Percentiles rank a stretch among this genome's conserved stretches.
Evolutionary conservation across 2,329 filamentous ascomycete species (phyloP).

Genomic region (Falciphora oryzae): DNA sequence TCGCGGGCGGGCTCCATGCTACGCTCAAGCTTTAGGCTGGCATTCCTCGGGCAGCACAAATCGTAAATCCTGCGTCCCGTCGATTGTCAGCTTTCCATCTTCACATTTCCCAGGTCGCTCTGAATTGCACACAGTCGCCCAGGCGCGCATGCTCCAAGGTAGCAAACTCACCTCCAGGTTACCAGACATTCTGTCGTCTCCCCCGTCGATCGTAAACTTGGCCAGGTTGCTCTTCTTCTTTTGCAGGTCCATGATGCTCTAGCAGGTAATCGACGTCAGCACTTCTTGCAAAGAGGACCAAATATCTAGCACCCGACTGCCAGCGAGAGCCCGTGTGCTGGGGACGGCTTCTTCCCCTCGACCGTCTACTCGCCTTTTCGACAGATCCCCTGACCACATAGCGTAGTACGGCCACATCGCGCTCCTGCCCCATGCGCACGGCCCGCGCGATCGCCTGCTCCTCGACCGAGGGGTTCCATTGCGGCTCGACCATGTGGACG

Average conservation of each 20-base stretch:
- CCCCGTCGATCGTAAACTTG: not conserved
- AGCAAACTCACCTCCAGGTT: not conserved
- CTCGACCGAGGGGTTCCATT: conserved; percentile 50
- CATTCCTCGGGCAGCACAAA: not conserved
- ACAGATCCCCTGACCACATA: conserved; percentile 38
- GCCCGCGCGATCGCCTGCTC: conserved; percentile 45
- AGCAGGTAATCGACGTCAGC: not conserved
- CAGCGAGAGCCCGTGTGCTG: not conserved
- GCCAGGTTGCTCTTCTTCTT: conserved; percentile 2
- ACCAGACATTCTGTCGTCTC: not conserved
- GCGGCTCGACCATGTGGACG: conserved; percentile 46
- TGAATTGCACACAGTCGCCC: not conserved
- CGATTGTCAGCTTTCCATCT: not conserved
- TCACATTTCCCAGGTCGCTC: not conserved
- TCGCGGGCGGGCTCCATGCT: no score
- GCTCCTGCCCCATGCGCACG: conserved; percentile 38
- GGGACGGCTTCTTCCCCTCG: no score
- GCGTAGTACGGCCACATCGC: conserved; percentile 36
- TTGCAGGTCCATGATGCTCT: conserved; percentile 4
- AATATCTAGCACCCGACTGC: not conserved
- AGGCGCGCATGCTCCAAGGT: not conserved
- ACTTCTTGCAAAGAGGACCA: not conserved
- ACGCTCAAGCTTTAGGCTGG: no score
- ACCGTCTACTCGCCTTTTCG: conserved; percentile 33
- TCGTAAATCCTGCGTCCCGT: not conserved